These are phyloP conservation scores for Mediolabrus comicus DNA, from an alignment of 108 stramenopile genomes.

Conservation along the genomic window DNA sequence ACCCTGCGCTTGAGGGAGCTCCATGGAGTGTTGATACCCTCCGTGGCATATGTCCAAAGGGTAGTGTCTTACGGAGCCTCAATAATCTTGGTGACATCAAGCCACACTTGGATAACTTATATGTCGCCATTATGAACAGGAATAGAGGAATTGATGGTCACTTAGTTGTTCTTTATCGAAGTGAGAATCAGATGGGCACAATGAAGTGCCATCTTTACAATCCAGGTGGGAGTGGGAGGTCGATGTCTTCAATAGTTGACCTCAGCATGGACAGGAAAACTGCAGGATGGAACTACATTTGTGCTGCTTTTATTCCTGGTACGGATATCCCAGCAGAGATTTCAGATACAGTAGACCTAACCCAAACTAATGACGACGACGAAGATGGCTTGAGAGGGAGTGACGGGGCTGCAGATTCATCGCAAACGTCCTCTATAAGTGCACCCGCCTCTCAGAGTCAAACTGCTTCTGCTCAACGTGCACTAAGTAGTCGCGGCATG, in stretches of 20 bases:
- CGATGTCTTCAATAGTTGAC: not conserved
- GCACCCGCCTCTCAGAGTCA: too few species aligned
- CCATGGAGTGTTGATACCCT: not conserved
- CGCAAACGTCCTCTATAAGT: too few species aligned
- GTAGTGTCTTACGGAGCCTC: not conserved
- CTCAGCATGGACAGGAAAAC: not conserved
- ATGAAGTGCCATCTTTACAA: not conserved
- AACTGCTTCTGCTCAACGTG: too few species aligned
- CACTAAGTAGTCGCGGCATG: too few species aligned
- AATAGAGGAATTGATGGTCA: not conserved
- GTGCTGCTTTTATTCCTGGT: not conserved
- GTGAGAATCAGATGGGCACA: not conserved
- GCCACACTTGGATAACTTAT: not conserved
- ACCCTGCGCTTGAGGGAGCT: not conserved
- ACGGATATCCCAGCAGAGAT: not conserved
- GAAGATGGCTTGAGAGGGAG: not conserved
- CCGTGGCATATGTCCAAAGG: not conserved
- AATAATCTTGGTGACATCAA: not conserved
- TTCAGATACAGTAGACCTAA: not conserved
- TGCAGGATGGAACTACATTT: not conserved
- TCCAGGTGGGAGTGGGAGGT: not conserved
- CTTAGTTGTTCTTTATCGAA: not conserved
- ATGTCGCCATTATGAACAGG: not conserved
- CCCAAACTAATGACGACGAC: not conserved
- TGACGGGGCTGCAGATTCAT: not conserved